phyloP scores from a whole-genome alignment of 768 basidiomycete species.

The Mycena maculata region DNA sequence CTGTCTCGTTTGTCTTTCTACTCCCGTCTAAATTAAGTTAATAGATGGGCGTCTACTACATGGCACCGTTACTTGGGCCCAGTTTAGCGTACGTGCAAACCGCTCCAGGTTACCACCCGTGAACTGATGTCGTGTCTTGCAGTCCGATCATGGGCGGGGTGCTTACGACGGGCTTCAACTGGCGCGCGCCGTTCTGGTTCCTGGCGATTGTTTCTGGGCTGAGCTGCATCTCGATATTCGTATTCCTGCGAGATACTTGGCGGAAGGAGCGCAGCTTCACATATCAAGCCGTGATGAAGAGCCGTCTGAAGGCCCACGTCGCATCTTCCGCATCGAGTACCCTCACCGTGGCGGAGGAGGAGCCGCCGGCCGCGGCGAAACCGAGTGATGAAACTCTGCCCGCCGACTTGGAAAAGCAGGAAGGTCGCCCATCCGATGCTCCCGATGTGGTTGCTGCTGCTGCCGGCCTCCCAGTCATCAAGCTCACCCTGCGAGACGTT shows the following conservation, averaged over 20 bases:
- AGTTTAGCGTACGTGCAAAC: slow-evolving; percentile 47
- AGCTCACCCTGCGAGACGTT: slow-evolving; percentile 74
- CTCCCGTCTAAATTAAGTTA: background rate
- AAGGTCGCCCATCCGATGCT: background rate
- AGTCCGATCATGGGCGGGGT: slow-evolving; percentile 78
- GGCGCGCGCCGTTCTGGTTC: slow-evolving; percentile 90
- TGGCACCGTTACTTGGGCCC: slow-evolving; percentile 82
- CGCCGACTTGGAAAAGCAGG: slow-evolving; percentile 40
- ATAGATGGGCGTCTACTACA: slow-evolving; percentile 83
- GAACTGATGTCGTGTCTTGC: slow-evolving; percentile 55
- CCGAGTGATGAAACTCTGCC: background rate
- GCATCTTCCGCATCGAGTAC: slow-evolving; percentile 17
- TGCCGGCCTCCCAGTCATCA: slow-evolving; percentile 46
- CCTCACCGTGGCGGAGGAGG: slow-evolving; percentile 17
- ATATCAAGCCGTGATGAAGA: slow-evolving; percentile 75
- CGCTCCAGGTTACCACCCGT: background rate
- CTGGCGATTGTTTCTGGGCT: slow-evolving; percentile 70
- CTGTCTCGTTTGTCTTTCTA: slow-evolving; percentile 3
- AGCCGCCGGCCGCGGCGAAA: background rate
- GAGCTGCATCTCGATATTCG: slow-evolving; percentile 65
- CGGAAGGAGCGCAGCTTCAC: slow-evolving; percentile 83
- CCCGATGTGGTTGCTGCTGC: slow-evolving; percentile 33
- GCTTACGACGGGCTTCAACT: slow-evolving; percentile 73
- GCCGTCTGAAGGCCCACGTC: slow-evolving; percentile 46
- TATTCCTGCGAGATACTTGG: slow-evolving; percentile 86